Conservation (phyloP, 2,329 filamentous ascomycete species). For the Cladosporium sp. region DNA sequence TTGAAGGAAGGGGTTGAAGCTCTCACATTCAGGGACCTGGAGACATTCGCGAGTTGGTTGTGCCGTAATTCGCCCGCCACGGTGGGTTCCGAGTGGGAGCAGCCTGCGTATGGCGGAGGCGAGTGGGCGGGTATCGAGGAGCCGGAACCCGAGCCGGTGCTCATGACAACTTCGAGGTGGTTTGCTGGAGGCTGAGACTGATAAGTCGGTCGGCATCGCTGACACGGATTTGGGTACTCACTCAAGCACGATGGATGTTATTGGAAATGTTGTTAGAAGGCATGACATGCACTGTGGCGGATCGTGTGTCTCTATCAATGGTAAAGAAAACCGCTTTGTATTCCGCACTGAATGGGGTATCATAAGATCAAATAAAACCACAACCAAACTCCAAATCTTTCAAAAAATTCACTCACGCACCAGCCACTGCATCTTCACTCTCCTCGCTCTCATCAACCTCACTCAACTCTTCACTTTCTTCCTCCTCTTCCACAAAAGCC, state of each 20-base stretch:
- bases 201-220: no score
- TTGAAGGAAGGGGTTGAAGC: not conserved
- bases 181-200: no score
- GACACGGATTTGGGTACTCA: no score
- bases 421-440: not conserved
- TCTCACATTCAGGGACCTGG: not conserved
- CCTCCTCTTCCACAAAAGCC: conserved; percentile 69
- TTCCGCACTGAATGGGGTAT: not conserved
- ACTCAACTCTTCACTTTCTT: conserved; percentile 32
- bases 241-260: no score
- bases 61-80: not conserved
- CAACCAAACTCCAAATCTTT: not conserved
- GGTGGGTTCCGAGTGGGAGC: not conserved
- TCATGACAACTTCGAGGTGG: no score
- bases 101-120: not conserved
- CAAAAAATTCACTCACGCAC: not conserved
- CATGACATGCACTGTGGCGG: no score
- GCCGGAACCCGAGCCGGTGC: not conserved
- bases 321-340: no score
- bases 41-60: not conserved
- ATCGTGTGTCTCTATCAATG: no score
- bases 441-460: conserved; percentile 9
- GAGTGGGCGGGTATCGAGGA: conserved; percentile 5
- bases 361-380: not conserved
- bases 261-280: no score